Evolutionary conservation across 2,329 filamentous ascomycete species (phyloP), one percentile per base, ranked within the genome.

Genomic region (Endoconidiophora polonica): DNA sequence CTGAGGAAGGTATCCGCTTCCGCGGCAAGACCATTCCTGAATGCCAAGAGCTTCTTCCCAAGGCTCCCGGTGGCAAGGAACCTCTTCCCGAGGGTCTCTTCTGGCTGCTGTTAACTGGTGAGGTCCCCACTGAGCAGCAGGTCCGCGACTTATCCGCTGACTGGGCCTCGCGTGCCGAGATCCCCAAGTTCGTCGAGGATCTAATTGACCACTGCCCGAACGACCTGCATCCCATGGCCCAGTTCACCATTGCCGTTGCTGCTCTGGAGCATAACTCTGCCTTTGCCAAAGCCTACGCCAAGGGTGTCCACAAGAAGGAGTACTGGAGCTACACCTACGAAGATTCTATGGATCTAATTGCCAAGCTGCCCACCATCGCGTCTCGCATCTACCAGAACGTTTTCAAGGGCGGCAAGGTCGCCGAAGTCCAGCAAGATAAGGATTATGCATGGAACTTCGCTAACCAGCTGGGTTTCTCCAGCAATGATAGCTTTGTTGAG

Each of bases 281-380:
- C 58, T 98, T 98, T 71, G 82, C 91, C 68, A 94, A 95, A 78
- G 91, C 91, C 62, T 98, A 98, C 66, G 90, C 88, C 63, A 94
- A 93, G 79, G 91, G 91, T 65, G 86, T 98, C 65, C 91, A 90
- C 81, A 98, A 98, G 85, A 86, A 88, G 70, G 87, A 96, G 61
- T 98, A 98, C 85, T 98, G 91, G 91, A 80, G 82, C 70, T 88
- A 96, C 78, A 95, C 88, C 61, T 98, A 93, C 63, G 91, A 98
- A 79, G 91, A 98, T 73, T 91, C 88, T 56, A 96, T 98, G 90
- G 90, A 98, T 72, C 76, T 98, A 67, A 98, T 98, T 67, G 91
- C 91, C 65, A 96, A 96, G 82, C 85, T 98, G 61, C 91, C 91
- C 66, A 95, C 86, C 67, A 95, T 98, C 63, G 91, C 91, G 57